Conservation (phyloP, 306 rosid species). For the Erythrophleum fordii region DNA sequence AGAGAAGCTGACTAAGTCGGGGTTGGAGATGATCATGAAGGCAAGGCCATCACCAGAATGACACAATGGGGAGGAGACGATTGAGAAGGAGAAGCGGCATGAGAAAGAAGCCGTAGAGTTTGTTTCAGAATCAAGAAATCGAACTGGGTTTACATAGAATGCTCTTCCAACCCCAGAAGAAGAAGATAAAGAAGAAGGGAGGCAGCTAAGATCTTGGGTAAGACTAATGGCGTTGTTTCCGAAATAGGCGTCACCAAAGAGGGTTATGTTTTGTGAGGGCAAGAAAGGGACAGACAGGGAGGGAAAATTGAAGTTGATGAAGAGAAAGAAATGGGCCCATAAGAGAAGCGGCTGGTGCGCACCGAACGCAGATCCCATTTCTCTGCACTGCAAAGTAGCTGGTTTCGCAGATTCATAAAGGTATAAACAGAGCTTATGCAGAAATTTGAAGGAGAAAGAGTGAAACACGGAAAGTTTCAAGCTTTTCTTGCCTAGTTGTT, state of each 20-base stretch:
- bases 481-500: not conserved
- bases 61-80: constrained; percentile 60
- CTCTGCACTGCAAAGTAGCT: constrained; percentile 40
- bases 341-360: constrained; percentile 14
- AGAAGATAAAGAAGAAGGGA: constrained; percentile 41
- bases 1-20: constrained; percentile 44
- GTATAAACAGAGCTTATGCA: not conserved
- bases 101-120: constrained; percentile 74
- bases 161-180: constrained; percentile 67
- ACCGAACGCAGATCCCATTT: too few relatives aligned
- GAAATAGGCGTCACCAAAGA: constrained; percentile 75
- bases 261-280: constrained; percentile 59
- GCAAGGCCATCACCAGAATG: constrained; percentile 70
- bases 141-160: constrained; percentile 63
- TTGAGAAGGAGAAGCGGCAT: constrained; percentile 66
- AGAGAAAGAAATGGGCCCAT: constrained; percentile 36
- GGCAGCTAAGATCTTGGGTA: constrained; percentile 59
- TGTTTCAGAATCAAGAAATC: constrained; percentile 67
- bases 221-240: constrained; percentile 58
- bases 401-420: not conserved
- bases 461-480: not conserved
- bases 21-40: constrained; percentile 58
- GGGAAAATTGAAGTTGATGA: constrained; percentile 32
- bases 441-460: not conserved
- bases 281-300: constrained; percentile 42